Percentiles rank a stretch among this genome's conserved stretches.
These are phyloP conservation scores for Stachybotrys elegans DNA, from an alignment of 2,329 filamentous ascomycete genomes.

Conservation along the genomic window DNA sequence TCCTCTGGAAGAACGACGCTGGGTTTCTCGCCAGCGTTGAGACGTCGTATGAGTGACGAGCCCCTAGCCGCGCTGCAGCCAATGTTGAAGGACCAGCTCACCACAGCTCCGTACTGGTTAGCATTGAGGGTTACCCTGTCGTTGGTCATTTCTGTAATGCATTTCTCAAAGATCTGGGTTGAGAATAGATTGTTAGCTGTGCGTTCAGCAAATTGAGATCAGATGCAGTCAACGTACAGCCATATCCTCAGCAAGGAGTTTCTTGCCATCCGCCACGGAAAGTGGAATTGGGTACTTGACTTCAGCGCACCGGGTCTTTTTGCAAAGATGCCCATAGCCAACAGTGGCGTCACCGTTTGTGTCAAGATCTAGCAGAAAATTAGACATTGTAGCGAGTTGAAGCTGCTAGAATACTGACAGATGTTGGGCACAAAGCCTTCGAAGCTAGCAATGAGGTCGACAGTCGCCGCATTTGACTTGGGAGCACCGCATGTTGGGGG, in stretches of 20 bases:
- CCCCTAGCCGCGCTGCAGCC: slow-evolving; percentile 34
- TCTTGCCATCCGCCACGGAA: slow-evolving; percentile 30
- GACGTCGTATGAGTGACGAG: slow-evolving; percentile 34
- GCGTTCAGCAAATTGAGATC: too few relatives aligned
- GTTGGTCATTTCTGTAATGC: slow-evolving; percentile 29
- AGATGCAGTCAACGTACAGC: slow-evolving; percentile 5
- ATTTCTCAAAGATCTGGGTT: slow-evolving; percentile 23
- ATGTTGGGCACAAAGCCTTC: slow-evolving; percentile 10
- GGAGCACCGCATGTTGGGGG: slow-evolving; percentile 15
- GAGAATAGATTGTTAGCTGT: not conserved
- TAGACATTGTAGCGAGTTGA: not conserved
- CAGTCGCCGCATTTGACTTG: slow-evolving; percentile 1
- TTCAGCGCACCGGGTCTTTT: slow-evolving; percentile 33
- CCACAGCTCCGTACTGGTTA: slow-evolving; percentile 48
- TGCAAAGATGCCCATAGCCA: slow-evolving; percentile 46
- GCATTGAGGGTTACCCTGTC: slow-evolving; percentile 23
- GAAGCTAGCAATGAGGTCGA: slow-evolving; percentile 8
- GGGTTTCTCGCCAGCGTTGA: slow-evolving; percentile 36
- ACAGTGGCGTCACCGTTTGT: slow-evolving; percentile 43
- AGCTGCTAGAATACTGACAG: slow-evolving; percentile 6
- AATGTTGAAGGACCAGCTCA: slow-evolving; percentile 47
- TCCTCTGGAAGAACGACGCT: slow-evolving; percentile 30
- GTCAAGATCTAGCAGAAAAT: slow-evolving; percentile 21
- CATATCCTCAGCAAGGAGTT: slow-evolving; percentile 25
- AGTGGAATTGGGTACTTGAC: slow-evolving; percentile 41